Base-by-base conservation (phyloP, 2,329 filamentous ascomycete species). In the Didymellaceae sp. region DNA sequence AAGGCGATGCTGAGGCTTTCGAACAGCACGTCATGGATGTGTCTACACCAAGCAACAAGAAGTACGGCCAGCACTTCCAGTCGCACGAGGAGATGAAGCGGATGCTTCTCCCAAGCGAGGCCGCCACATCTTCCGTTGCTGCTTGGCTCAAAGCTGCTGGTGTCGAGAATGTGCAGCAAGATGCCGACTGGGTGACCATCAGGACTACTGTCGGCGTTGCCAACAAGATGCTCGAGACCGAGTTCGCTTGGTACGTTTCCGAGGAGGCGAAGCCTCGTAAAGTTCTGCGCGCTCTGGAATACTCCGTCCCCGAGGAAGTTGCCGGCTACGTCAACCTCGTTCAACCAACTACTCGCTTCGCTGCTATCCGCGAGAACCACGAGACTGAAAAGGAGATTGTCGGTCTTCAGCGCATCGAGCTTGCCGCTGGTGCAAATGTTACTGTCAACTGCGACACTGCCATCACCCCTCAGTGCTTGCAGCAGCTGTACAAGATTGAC, bases 281-380 rank as follows among this genome's bases (percentile, higher is more conserved):
- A n/a, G 77, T 78, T 44, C 67, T 78, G 41, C 74, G 76, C 16
- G 75, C 74, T 5, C 71, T 73, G 10, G 58, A 72, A 47, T 77
- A 77, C 59, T 75, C 73, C 2, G 65, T 77, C 9, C 74, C 74
- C 0, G 66, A 74, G n/a, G 59, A 72, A 11, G 56, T 80, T 42
- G 57, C 62, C 17, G 42, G 58, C 3, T 60, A 76, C 54, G 74
- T 80, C 58, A 74, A 80, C 45, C 66, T 80, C 13, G 76, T 83
- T 34, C 78, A 80, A 18, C 80, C 80, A 0, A 82, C 80, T 0
- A 80, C 76, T 26, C 78, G 75, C 45, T 82, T 82, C 55, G 79
- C 78, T 49, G 54, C 54, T 17, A 55, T 62, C 28, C 64, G 57
- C 11, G 55, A 62, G 8, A 54, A 55, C 26, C 52, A 61, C 52